Percentiles rank a stretch among this genome's conserved stretches.
Conservation (phyloP, 768 basidiomycete genomes). For the Solioccasus polychromus region DNA sequence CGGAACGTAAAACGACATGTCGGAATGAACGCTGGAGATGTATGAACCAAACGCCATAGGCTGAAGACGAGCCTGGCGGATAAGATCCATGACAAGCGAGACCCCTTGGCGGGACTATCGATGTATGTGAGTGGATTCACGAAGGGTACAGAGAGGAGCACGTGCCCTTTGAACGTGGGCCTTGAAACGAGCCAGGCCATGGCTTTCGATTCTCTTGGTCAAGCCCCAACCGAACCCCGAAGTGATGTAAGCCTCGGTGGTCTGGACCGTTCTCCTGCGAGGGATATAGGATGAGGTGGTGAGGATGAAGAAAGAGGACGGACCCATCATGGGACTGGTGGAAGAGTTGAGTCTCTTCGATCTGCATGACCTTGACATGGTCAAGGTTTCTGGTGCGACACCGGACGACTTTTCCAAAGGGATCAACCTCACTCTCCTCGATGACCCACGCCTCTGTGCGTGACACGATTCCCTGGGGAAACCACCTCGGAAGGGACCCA, state of each 20-base stretch:
- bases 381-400: constrained; percentile 89
- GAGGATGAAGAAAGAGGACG: constrained; percentile 21
- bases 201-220: constrained; percentile 82
- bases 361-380: constrained; percentile 91
- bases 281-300: background rate
- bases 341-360: constrained; percentile 79
- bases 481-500: constrained; percentile 91
- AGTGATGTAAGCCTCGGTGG: constrained; percentile 82
- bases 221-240: constrained; percentile 91
- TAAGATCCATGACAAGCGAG: constrained; percentile 70
- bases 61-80: constrained; percentile 73
- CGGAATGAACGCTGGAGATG: constrained; percentile 32
- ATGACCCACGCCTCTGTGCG: constrained; percentile 92
- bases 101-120: constrained; percentile 85
- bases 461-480: constrained; percentile 75
- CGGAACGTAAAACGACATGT: constrained; percentile 27
- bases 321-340: constrained; percentile 70
- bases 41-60: constrained; percentile 44
- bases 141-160: constrained; percentile 5
- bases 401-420: constrained; percentile 68
- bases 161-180: constrained; percentile 80
- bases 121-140: constrained; percentile 1
- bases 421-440: constrained; percentile 93
- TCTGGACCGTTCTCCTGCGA: constrained; percentile 73
- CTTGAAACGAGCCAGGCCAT: constrained; percentile 82